Percentiles rank a stretch among this genome's conserved stretches.
Conservation (phyloP, 331 rosid genomes). For the Pyracantha coccinea region DNA sequence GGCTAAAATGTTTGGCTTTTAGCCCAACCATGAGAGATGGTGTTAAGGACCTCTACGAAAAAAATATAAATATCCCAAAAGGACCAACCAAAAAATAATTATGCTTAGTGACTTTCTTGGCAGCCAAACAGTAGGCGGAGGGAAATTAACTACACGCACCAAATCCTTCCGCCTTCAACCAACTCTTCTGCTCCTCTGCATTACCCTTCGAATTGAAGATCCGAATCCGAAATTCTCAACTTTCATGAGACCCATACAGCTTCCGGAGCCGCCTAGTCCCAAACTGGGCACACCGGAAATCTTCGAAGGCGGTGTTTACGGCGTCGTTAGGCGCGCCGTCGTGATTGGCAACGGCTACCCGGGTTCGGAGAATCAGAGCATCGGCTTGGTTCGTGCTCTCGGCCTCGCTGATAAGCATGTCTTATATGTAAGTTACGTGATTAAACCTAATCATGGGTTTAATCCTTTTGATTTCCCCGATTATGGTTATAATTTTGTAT, state of each 20-base stretch:
- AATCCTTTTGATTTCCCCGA: background rate
- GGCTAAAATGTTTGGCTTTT: no score
- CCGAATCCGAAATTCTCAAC: background rate
- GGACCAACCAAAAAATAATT: background rate
- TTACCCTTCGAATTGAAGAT: background rate
- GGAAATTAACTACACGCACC: background rate
- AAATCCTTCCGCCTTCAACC: background rate
- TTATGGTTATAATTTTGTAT: background rate
- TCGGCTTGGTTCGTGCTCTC: slow-evolving; percentile 87
- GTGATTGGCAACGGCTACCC: slow-evolving; percentile 77
- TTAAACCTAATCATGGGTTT: background rate
- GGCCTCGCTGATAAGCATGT: slow-evolving; percentile 68
- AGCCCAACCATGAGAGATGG: no score
- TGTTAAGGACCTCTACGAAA: no score
- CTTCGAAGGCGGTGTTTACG: slow-evolving; percentile 78
- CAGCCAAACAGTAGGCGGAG: background rate
- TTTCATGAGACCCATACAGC: slow-evolving; percentile 65
- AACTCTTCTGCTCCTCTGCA: no score
- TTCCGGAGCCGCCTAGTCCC: slow-evolving; percentile 85
- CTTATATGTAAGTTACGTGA: slow-evolving; percentile 42
- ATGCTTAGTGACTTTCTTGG: background rate
- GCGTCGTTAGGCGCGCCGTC: slow-evolving; percentile 73
- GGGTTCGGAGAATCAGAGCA: slow-evolving; percentile 74
- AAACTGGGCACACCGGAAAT: slow-evolving; percentile 43
- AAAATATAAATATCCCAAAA: background rate